phyloP scores from a whole-genome alignment of 495 filamentous ascomycete species.

The Chaetomium fimeti region DNA sequence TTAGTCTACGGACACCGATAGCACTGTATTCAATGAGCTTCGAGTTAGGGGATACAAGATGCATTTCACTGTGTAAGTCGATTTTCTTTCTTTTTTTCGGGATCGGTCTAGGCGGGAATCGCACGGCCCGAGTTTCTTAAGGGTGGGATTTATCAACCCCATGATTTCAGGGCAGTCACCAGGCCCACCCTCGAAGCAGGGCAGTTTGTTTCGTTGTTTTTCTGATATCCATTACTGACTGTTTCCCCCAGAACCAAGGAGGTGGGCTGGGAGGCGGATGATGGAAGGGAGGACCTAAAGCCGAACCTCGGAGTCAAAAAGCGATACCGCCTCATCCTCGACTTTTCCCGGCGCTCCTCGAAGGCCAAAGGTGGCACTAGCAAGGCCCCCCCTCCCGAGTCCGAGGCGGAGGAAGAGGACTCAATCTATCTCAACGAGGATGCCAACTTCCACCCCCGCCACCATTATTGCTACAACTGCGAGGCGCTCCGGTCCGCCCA shows the following conservation, averaged over 20 bases:
- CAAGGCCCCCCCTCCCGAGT: too few relatives aligned
- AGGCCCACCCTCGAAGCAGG: too few relatives aligned
- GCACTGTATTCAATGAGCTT: not conserved
- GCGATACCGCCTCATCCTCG: conserved; percentile 12
- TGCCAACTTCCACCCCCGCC: not conserved
- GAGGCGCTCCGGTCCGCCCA: conserved; percentile 28
- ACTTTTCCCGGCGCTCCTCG: conserved; percentile 8
- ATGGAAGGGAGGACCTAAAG: not conserved
- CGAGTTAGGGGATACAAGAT: not conserved
- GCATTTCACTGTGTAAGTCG: conserved; percentile 18
- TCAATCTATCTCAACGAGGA: not conserved
- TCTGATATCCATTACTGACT: not conserved
- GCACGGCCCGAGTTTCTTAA: not conserved
- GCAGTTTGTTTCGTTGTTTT: not conserved
- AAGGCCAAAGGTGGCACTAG: not conserved
- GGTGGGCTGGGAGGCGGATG: conserved; percentile 12
- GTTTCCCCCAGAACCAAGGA: conserved; percentile 7
- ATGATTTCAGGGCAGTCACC: not conserved
- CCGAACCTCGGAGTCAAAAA: not conserved
- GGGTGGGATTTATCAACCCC: not conserved
- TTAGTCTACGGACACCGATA: not conserved
- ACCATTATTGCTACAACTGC: conserved; percentile 33
- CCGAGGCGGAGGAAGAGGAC: not conserved
- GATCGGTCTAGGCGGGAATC: too few relatives aligned
- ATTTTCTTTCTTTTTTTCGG: not conserved